Evolutionary conservation across 768 basidiomycete species (phyloP).

Genomic region (Mycena maculata): DNA sequence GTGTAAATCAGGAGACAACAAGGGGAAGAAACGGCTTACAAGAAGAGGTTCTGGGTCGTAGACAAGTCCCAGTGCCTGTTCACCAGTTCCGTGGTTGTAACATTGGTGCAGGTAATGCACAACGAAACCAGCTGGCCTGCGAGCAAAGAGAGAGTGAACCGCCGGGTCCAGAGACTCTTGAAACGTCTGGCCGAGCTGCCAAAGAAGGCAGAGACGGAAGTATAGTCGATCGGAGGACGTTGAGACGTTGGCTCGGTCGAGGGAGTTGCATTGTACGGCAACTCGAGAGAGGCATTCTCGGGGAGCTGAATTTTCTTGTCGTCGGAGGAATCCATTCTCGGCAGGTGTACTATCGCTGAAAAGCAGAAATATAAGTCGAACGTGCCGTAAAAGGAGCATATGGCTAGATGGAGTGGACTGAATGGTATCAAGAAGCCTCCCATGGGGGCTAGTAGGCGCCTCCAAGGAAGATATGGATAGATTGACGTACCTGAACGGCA

Average conservation of each 20-base stretch:
- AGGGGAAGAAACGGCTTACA: constrained; percentile 60
- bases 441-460: not conserved
- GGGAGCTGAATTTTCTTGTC: constrained; percentile 23
- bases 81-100: constrained; percentile 85
- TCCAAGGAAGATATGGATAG: not conserved
- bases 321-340: constrained; percentile 30
- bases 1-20: not conserved
- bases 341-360: not conserved
- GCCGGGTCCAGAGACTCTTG: constrained; percentile 81
- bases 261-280: constrained; percentile 7
- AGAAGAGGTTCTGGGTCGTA: constrained; percentile 86
- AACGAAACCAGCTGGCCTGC: constrained; percentile 87
- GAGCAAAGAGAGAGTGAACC: constrained; percentile 75
- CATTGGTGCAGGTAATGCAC: constrained; percentile 91
- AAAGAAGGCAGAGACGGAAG: constrained; percentile 65
- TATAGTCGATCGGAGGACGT: constrained; percentile 76
- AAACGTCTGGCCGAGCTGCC: constrained; percentile 69
- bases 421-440: not conserved
- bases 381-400: constrained; percentile 27
- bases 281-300: constrained; percentile 14
- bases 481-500: constrained; percentile 25
- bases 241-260: too few relatives aligned
- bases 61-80: constrained; percentile 72
- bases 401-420: constrained; percentile 24
- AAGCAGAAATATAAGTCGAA: constrained; percentile 18